phyloP scores from a whole-genome alignment of 345 rosid genomes.

The Leavenworthia alabamica region DNA sequence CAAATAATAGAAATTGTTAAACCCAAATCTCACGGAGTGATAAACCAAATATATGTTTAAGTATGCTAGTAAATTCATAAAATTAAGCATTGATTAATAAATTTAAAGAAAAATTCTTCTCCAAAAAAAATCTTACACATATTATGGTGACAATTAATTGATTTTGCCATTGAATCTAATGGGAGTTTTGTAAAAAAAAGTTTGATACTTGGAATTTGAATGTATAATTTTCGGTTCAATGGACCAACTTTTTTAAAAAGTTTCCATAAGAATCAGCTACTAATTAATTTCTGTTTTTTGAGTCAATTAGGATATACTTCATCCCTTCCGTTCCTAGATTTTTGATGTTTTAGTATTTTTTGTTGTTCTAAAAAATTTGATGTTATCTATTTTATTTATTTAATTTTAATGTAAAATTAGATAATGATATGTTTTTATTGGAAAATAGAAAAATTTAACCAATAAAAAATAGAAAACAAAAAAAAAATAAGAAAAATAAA shows the following conservation, averaged over 20 bases:
- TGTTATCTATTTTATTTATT: no score
- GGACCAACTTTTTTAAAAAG: conserved; percentile 6
- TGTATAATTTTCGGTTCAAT: conserved; percentile 19
- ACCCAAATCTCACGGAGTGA: conserved; percentile 19
- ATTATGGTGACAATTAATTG: conserved; percentile 11
- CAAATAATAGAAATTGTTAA: neutral
- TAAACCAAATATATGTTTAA: conserved; percentile 22
- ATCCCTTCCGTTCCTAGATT: no score
- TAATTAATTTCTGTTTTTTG: neutral
- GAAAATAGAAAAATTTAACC: no score
- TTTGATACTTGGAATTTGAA: conserved; percentile 15
- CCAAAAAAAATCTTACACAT: neutral
- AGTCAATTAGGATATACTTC: neutral
- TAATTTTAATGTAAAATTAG: no score
- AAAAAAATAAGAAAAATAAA: no score
- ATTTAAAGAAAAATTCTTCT: neutral
- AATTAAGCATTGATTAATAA: conserved; percentile 6
- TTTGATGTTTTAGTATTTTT: no score
- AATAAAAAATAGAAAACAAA: no score
- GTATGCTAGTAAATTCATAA: neutral
- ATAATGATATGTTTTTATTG: no score
- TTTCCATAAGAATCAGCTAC: neutral
- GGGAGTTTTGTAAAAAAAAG: conserved; percentile 6
- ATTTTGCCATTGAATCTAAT: conserved; percentile 14
- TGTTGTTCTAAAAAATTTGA: no score